These are phyloP conservation scores for Batrachochytrium dendrobatidis DNA, from an alignment of 371 early-diverging fungal genomes.

Conservation along the genomic window DNA sequence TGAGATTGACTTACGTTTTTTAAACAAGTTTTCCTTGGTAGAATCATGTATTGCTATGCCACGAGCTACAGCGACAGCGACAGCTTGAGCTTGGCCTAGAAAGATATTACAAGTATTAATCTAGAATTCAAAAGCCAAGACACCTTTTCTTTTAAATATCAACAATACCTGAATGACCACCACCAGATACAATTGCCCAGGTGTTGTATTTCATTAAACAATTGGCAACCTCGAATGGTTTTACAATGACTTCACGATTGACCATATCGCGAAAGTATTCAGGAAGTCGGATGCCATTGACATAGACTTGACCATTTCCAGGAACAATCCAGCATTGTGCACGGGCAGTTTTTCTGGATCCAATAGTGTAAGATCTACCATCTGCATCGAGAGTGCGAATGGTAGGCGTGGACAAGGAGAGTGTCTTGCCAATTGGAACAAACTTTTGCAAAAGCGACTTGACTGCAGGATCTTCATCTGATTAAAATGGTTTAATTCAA, in stretches of 20 bases:
- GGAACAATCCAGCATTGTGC: constrained; percentile 71
- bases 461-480: constrained; percentile 42
- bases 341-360: constrained; percentile 77
- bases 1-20: constrained; percentile 41
- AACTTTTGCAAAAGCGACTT: constrained; percentile 33
- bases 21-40: constrained; percentile 37
- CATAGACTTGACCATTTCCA: constrained; percentile 64
- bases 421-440: constrained; percentile 26
- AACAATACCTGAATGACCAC: constrained; percentile 69
- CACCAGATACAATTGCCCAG: constrained; percentile 79
- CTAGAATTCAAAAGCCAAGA: too few species aligned
- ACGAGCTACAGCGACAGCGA: constrained; percentile 64
- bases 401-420: not conserved
- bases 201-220: constrained; percentile 74
- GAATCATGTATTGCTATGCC: constrained; percentile 68
- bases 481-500: not conserved
- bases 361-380: constrained; percentile 74
- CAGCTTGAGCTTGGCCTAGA: not conserved
- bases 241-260: constrained; percentile 61
- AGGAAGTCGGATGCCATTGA: constrained; percentile 75
- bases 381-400: constrained; percentile 51
- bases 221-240: constrained; percentile 66
- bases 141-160: not conserved
- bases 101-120: not conserved
- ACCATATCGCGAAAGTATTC: constrained; percentile 65